These are phyloP conservation scores for Tulasnella sp. DNA, from an alignment of 768 basidiomycete species.

Conservation along the genomic window DNA sequence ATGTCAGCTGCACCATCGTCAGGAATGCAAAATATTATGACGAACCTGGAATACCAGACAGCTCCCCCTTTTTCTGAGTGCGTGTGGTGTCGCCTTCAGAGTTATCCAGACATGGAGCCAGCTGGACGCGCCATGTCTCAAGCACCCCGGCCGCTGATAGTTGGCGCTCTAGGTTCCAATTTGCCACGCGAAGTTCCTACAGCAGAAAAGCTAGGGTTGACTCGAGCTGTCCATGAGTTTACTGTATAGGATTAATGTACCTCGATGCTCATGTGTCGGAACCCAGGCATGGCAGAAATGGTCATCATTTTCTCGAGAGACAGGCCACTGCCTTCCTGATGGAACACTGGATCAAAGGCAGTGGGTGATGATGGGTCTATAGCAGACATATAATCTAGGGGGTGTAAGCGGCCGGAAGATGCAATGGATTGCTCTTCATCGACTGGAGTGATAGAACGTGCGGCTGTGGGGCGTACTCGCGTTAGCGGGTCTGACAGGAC, in stretches of 20 bases:
- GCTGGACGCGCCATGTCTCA: not conserved
- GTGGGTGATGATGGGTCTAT: no score
- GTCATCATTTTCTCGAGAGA: not conserved
- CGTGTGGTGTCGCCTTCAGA: no score
- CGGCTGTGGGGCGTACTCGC: no score
- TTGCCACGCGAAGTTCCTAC: not conserved
- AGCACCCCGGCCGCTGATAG: not conserved
- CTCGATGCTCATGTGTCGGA: not conserved
- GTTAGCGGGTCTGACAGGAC: no score
- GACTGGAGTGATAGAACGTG: no score
- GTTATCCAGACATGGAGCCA: not conserved
- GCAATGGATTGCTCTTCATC: no score
- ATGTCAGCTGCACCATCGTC: not conserved
- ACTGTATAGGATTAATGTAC: not conserved
- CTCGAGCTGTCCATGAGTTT: no score
- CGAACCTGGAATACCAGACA: not conserved
- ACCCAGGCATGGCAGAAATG: not conserved
- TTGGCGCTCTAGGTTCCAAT: not conserved
- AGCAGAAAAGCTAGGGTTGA: not conserved
- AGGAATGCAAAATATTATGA: not conserved
- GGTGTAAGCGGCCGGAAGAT: no score
- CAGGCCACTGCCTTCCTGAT: not conserved
- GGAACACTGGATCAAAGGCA: not conserved
- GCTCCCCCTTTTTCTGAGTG: not conserved
- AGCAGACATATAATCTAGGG: no score